Evolutionary conservation across 2,329 filamentous ascomycete genomes (phyloP), one percentile per base, ranked within the genome.

Genomic region (Aspergillus sp.): DNA sequence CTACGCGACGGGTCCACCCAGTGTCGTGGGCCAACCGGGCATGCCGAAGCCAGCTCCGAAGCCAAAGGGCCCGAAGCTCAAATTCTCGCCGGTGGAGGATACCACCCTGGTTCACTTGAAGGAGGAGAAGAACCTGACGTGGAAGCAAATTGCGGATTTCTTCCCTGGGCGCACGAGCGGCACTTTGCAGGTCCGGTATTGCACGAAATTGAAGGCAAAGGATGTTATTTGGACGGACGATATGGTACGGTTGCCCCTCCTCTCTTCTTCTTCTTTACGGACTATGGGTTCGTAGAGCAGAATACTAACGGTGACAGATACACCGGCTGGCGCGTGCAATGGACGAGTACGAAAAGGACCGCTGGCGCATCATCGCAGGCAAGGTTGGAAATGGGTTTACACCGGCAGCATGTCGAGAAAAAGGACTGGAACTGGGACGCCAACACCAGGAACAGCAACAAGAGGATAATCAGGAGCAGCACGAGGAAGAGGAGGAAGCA

Each of bases 71-170:
- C 89, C 89, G 5, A 96, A 95, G 70, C 76, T 94, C 57, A 95
- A 95, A 68, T 96, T 96, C 63, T 95, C 89, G 1, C 82, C 87
- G 7, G 89, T 94, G 66, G 90, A 96, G 63, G 90, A 96, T 66
- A 83, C 86, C 56, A 73, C 94, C 42, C 75, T 96, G 45, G 83
- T 95, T 47, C 87, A 94, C 62, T 73, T 96, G 52, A 96, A 96
- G 67, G 90, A 96, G 69, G 90, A 93, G 61, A 94, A 93, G 68
- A 90, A 88, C 62, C 74, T 96, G 63, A 94, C 90, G 4, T 96
- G 90, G 90, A 95, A 94, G 70, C 90, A 96, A 73, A 96, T 96
- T 61, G 88, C 89, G 47, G 90, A 95, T 62, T 95, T 95, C 70
- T 96, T 96, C 58, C 90, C 90, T 0, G 90, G 89, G 1, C 78